Percentiles rank a stretch among this genome's conserved stretches.
Evolutionary conservation across 179 eudicot genomes (phyloP).

Genomic region (Actinidia polygama): DNA sequence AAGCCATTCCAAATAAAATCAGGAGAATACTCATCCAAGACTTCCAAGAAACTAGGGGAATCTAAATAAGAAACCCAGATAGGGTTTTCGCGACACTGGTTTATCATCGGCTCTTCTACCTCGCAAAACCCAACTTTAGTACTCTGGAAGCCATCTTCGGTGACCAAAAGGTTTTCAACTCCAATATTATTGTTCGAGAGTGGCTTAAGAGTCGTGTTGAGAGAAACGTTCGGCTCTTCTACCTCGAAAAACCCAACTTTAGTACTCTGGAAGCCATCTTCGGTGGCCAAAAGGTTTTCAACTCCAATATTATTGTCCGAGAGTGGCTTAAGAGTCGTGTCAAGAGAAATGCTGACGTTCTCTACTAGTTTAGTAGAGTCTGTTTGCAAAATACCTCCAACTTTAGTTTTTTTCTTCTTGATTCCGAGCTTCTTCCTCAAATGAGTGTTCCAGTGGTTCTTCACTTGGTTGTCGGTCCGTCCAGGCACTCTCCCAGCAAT

Average conservation of each 20-base stretch:
- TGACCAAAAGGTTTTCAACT: background rate
- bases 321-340: background rate
- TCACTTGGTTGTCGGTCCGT: constrained; percentile 40
- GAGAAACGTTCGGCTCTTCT: background rate
- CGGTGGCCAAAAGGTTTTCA: no score
- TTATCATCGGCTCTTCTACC: constrained; percentile 1
- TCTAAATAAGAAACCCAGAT: background rate
- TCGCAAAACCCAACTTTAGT: background rate
- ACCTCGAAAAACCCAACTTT: background rate
- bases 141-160: background rate
- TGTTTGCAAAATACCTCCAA: constrained; percentile 4
- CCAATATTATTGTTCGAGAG: background rate
- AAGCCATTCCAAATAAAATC: constrained; percentile 18
- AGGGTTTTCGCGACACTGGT: background rate
- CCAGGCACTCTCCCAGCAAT: constrained; percentile 43
- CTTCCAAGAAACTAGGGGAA: constrained; percentile 19
- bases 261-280: background rate
- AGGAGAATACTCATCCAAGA: constrained; percentile 13
- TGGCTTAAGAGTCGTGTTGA: background rate
- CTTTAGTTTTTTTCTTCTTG: background rate
- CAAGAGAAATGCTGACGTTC: background rate
- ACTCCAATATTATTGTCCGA: background rate
- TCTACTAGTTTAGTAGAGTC: background rate
- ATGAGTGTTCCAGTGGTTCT: constrained; percentile 44
- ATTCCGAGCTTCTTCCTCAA: constrained; percentile 39